phyloP scores from a whole-genome alignment of 1,284 basidiomycete genomes.

The Ganoderma resinaceum region DNA sequence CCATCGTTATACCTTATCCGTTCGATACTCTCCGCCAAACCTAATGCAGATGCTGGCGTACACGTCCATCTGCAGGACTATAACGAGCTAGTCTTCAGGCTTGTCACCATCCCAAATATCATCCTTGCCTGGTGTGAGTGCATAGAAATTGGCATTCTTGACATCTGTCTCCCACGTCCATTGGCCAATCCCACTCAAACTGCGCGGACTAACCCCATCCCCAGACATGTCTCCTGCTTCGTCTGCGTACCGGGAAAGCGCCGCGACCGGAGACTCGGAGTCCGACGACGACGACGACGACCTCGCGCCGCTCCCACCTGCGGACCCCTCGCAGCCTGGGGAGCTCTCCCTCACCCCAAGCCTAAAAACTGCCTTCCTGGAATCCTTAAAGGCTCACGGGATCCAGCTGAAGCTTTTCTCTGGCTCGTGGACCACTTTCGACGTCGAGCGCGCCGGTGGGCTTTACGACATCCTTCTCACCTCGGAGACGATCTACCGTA shows the following conservation, averaged over 20 bases:
- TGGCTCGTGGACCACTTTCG: slow-evolving; percentile 80
- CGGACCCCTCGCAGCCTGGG: slow-evolving; percentile 43
- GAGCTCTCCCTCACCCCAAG: slow-evolving; percentile 69
- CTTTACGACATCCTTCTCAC: slow-evolving; percentile 82
- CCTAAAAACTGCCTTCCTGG: slow-evolving; percentile 44
- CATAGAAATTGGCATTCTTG: slow-evolving; percentile 20
- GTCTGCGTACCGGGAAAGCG: slow-evolving; percentile 9
- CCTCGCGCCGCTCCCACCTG: slow-evolving; percentile 32
- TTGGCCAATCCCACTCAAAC: slow-evolving; percentile 29
- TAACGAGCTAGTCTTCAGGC: slow-evolving; percentile 83
- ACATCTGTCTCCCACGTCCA: background rate
- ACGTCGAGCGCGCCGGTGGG: slow-evolving; percentile 38
- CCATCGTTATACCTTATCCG: slow-evolving; percentile 81
- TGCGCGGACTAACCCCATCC: slow-evolving; percentile 37
- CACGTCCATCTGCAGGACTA: slow-evolving; percentile 93
- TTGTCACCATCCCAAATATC: slow-evolving; percentile 91
- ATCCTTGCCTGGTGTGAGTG: slow-evolving; percentile 85
- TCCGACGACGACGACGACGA: slow-evolving; percentile 38
- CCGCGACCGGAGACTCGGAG: background rate
- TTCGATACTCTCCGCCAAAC: slow-evolving; percentile 57
- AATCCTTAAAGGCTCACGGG: slow-evolving; percentile 57
- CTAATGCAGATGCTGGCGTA: slow-evolving; percentile 54
- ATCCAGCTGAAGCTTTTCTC: slow-evolving; percentile 81
- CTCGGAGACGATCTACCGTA: slow-evolving; percentile 92
- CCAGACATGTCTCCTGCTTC: slow-evolving; percentile 23